Conservation (phyloP, 495 filamentous ascomycete genomes). For the Astrocystis sublimbata region DNA sequence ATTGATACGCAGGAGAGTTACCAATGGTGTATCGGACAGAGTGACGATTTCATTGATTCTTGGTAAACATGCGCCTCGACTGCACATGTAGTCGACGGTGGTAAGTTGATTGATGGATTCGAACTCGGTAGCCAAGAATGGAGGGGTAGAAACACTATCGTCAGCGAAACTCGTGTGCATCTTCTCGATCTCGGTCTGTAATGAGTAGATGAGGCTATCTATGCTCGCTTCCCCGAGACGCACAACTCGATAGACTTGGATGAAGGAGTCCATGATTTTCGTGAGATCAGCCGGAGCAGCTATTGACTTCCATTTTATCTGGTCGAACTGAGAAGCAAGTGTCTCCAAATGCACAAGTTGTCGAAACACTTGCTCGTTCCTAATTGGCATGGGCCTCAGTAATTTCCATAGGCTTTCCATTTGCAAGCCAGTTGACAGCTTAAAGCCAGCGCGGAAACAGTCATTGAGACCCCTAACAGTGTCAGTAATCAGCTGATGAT, state of each 20-base stretch:
- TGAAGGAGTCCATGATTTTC: constrained; percentile 52
- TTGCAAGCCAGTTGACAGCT: constrained; percentile 70
- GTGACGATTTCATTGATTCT: constrained; percentile 37
- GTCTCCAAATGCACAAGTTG: constrained; percentile 62
- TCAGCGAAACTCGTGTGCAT: constrained; percentile 51
- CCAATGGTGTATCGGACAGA: constrained; percentile 48
- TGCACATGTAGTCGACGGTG: constrained; percentile 40
- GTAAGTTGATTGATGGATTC: constrained; percentile 66
- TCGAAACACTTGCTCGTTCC: constrained; percentile 48
- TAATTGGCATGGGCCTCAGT: constrained; percentile 61
- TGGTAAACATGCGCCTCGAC: background rate
- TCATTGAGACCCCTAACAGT: constrained; percentile 37
- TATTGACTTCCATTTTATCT: constrained; percentile 52
- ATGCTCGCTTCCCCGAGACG: constrained; percentile 46
- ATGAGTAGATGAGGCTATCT: constrained; percentile 45
- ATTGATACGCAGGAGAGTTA: constrained; percentile 45
- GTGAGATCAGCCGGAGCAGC: constrained; percentile 46
- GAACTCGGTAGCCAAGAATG: constrained; percentile 63
- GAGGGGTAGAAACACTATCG: constrained; percentile 42
- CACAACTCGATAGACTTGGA: constrained; percentile 51
- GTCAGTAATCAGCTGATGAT: constrained; percentile 31
- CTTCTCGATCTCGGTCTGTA: constrained; percentile 59
- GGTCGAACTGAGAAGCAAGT: constrained; percentile 75
- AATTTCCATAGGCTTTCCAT: constrained; percentile 84
- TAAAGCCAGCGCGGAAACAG: constrained; percentile 52